phyloP scores from a whole-genome alignment of 768 basidiomycete species.

The Amanita brunnescens region DNA sequence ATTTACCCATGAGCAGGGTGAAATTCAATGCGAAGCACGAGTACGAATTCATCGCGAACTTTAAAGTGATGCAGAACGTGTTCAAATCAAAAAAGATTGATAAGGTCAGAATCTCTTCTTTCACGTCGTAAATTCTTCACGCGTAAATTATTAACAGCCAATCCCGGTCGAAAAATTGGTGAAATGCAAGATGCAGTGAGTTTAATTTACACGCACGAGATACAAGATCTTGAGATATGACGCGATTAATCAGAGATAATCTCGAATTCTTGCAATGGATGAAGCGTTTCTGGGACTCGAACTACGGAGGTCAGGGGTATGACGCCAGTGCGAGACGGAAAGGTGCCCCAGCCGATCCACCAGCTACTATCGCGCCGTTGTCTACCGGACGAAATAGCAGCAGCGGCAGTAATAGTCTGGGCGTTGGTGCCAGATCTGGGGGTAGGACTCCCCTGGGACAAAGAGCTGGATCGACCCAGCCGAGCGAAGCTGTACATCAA shows the following conservation, averaged over 20 bases:
- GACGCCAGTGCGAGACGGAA: conserved; percentile 77
- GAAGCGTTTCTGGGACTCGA: conserved; percentile 91
- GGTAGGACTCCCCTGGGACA: conserved; percentile 66
- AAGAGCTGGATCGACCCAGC: conserved; percentile 56
- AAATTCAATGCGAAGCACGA: conserved; percentile 96
- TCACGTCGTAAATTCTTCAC: not conserved
- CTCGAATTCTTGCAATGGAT: conserved; percentile 98
- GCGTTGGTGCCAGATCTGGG: conserved; percentile 36
- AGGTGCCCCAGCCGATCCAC: conserved; percentile 67
- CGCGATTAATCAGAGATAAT: conserved; percentile 60
- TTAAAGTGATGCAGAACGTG: conserved; percentile 86
- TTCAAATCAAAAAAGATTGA: conserved; percentile 94
- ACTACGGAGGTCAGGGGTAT: conserved; percentile 82
- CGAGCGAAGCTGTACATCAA: conserved; percentile 56
- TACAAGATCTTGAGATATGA: not conserved
- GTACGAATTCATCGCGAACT: conserved; percentile 93
- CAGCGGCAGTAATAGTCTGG: conserved; percentile 17
- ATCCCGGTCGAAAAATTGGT: conserved; percentile 91
- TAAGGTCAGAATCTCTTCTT: conserved; percentile 45
- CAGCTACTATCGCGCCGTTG: conserved; percentile 72
- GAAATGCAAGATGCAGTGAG: conserved; percentile 99
- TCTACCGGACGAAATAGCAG: conserved; percentile 28
- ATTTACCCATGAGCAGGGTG: conserved; percentile 84
- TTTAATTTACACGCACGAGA: conserved; percentile 15
- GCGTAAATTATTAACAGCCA: conserved; percentile 42